Base-by-base conservation (phyloP, 768 basidiomycete genomes). In the Pulveroboletus sp. region DNA sequence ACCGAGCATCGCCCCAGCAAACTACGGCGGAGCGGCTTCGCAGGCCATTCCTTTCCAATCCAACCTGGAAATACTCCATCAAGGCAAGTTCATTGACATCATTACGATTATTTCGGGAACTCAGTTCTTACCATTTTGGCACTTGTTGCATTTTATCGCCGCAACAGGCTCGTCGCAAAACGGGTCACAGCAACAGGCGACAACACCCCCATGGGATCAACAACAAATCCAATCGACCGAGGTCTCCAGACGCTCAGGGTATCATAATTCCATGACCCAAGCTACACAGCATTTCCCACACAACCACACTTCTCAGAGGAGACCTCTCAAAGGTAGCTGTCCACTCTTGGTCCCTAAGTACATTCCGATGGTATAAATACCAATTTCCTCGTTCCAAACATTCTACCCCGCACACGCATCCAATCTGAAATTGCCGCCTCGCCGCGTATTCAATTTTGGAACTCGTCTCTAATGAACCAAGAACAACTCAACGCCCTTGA, bases 361-460 rank as follows among this genome's bases (percentile, higher is more conserved):
- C 67, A 64, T 52, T 49, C 68, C 42, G 68, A 68, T 61, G 45
- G 54, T 70, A 68, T 62, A 66, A 66, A 68, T 69, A 70, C 56
- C 58, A 60, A 57, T 58, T 73, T 68, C 52, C 67, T 72, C 30
- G 65, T 71, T 57, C 73, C 75, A 27, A 65, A 54, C 30, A 59
- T 66, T 28, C 66, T 68, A 64, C 66, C 67, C 31, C 75, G 82
- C 32, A 67, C 71, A 18, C 73, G 84, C 46, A 82, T 80, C 66
- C 78, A 83, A 57, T 81, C 81, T 2, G 84, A 85, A 40, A 76
- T 80, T 0, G 71, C 79, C 39, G 38, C 66, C 42, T 66, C 66
- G 38, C 69, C 78, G 3, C 79, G 82, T 48, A 76, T 76, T 14
- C 78, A 76, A 1, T 62, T 76, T 39, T 82, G 82, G 82, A 73